phyloP scores from a whole-genome alignment of 495 filamentous ascomycete genomes.

The Daldinia loculata region DNA sequence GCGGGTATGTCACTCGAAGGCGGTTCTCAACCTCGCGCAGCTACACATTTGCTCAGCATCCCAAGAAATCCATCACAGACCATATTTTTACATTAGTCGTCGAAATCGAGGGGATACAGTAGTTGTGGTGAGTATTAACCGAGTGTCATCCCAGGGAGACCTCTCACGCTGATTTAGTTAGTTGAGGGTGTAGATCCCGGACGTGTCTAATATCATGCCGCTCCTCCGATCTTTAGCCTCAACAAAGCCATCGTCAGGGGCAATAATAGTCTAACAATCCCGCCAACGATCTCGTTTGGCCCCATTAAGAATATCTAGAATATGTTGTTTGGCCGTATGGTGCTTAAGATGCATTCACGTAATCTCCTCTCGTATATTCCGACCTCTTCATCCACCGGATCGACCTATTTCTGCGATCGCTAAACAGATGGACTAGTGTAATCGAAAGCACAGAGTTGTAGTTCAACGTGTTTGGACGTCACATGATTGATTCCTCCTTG shows the following conservation, averaged over 20 bases:
- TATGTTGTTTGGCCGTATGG: background rate
- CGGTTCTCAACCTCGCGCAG: slow-evolving; percentile 20
- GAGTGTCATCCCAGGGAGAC: slow-evolving; percentile 40
- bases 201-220: slow-evolving; percentile 38
- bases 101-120: slow-evolving; percentile 6
- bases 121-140: slow-evolving; percentile 30
- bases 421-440: background rate
- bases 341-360: slow-evolving; percentile 3
- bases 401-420: background rate
- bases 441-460: background rate
- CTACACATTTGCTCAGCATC: slow-evolving; percentile 11
- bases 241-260: slow-evolving; percentile 37
- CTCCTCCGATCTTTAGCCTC: slow-evolving; percentile 40
- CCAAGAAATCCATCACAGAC: background rate
- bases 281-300: background rate
- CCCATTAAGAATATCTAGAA: slow-evolving; percentile 6
- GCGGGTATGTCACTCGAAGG: slow-evolving; percentile 35
- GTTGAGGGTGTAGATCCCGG: slow-evolving; percentile 43
- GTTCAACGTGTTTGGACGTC: background rate
- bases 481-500: slow-evolving; percentile 1
- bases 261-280: slow-evolving; percentile 15
- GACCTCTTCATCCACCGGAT: background rate
- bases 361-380: slow-evolving; percentile 9
- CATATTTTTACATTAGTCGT: slow-evolving; percentile 13
- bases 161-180: slow-evolving; percentile 42